A percentile compares a stretch with the other conserved stretches of the same genome.
Evolutionary conservation across 805 yeast species (phyloP).

Genomic region (Starmerella kuoi): DNA sequence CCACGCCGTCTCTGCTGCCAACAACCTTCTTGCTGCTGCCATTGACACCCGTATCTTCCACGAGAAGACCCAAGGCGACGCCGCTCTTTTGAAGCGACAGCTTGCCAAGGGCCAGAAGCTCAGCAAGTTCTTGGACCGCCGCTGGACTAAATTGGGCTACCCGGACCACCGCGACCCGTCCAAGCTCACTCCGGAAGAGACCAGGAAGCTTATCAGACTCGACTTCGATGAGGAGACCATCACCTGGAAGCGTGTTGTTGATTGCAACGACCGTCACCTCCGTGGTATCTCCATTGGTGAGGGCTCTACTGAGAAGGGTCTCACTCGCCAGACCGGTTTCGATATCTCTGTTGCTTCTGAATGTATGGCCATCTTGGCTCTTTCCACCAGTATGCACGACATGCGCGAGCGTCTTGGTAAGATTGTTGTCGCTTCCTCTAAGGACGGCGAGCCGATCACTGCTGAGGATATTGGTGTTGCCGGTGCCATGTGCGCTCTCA

Average conservation of each 20-base stretch:
- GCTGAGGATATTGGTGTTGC: conserved; percentile 91
- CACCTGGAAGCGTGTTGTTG: conserved; percentile 87
- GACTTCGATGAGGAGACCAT: conserved; percentile 83
- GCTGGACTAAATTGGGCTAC: conserved; percentile 70
- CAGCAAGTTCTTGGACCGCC: conserved; percentile 42
- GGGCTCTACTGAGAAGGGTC: conserved; percentile 87
- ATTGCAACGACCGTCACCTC: conserved; percentile 83
- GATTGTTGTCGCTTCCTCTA: conserved; percentile 77
- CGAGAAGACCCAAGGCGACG: conserved; percentile 73
- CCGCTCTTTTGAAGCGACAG: conserved; percentile 58
- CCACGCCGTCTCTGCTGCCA: conserved; percentile 91
- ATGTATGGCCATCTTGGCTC: conserved; percentile 89
- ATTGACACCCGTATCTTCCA: conserved; percentile 95
- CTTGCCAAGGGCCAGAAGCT: conserved; percentile 68
- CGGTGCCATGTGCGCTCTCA: conserved; percentile 86
- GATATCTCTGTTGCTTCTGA: conserved; percentile 96
- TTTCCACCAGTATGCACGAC: conserved; percentile 64
- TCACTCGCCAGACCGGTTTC: conserved; percentile 76
- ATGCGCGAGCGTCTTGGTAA: conserved; percentile 78
- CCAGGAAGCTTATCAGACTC: conserved; percentile 60
- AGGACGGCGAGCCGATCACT: conserved; percentile 68
- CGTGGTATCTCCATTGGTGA: conserved; percentile 82
- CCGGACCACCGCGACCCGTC: conserved; percentile 57
- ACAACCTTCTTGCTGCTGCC: conserved; percentile 89
- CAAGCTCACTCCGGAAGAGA: conserved; percentile 65